These are phyloP conservation scores for Diplodia scrobiculata DNA, from an alignment of 2,329 filamentous ascomycete genomes.

Conservation along the genomic window DNA sequence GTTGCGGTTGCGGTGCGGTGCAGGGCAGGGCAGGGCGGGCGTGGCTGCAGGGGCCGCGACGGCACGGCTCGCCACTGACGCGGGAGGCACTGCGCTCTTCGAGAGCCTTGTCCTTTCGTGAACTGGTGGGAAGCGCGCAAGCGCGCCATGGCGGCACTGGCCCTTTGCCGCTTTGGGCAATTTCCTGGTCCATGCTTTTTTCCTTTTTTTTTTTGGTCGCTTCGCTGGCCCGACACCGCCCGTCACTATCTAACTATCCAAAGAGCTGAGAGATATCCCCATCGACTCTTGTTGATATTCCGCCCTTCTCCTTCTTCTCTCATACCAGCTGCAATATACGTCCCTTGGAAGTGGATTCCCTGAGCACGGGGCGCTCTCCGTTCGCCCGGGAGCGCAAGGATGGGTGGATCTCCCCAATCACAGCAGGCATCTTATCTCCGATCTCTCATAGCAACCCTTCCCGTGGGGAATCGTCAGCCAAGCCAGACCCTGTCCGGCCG, in stretches of 20 bases:
- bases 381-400: background rate
- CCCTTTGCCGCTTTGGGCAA: background rate
- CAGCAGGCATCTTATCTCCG: slow-evolving; percentile 17
- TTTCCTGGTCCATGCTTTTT: too few species aligned
- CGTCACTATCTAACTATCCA: too few species aligned
- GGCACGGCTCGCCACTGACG: slow-evolving; percentile 17
- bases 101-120: background rate
- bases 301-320: too few species aligned
- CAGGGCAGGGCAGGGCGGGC: background rate
- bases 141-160: too few species aligned
- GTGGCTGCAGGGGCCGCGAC: slow-evolving; percentile 20
- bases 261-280: too few species aligned
- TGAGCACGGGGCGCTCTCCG: background rate
- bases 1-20: too few species aligned
- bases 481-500: background rate
- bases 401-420: slow-evolving; percentile 6
- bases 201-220: too few species aligned
- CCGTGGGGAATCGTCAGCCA: background rate
- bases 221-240: too few species aligned
- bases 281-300: too few species aligned
- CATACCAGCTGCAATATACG: too few species aligned
- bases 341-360: background rate
- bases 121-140: too few species aligned
- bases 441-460: background rate
- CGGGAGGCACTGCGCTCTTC: background rate